These are phyloP conservation scores for Knufia petricola DNA, from an alignment of 2,329 filamentous ascomycete species.

Conservation along the genomic window DNA sequence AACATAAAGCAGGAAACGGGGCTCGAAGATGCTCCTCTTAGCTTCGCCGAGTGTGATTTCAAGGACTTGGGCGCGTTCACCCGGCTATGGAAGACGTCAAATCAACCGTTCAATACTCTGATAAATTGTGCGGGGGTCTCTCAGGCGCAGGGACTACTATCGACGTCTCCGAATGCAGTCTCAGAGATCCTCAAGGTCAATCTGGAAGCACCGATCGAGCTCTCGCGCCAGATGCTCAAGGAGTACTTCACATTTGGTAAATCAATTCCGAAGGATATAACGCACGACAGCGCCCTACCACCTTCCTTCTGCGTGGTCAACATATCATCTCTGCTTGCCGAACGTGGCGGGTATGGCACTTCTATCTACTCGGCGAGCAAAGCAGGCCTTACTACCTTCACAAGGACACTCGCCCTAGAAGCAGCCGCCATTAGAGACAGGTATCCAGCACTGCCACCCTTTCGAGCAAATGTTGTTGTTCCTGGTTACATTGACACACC, in stretches of 20 bases:
- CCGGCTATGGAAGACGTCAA: neutral
- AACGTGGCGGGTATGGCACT: constrained; percentile 59
- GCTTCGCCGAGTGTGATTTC: constrained; percentile 1
- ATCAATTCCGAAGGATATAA: neutral
- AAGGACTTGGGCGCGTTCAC: neutral
- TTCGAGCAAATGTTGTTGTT: constrained; percentile 71
- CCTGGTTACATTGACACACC: constrained; percentile 75
- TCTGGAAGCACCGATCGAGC: constrained; percentile 41
- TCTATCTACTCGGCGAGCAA: constrained; percentile 71
- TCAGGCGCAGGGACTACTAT: constrained; percentile 54
- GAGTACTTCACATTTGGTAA: constrained; percentile 12
- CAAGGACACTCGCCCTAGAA: constrained; percentile 29
- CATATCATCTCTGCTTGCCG: constrained; percentile 64
- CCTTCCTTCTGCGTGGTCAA: constrained; percentile 62
- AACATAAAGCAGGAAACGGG: constrained; percentile 1
- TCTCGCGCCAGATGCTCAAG: constrained; percentile 30
- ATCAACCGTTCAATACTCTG: constrained; percentile 45
- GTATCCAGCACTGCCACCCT: constrained; percentile 30
- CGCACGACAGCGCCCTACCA: constrained; percentile 20
- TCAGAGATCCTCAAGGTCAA: constrained; percentile 58
- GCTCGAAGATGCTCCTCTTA: neutral
- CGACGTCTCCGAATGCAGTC: constrained; percentile 43
- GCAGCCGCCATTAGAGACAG: constrained; percentile 21
- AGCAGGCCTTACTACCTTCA: constrained; percentile 61
- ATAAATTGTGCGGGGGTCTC: constrained; percentile 73